Evolutionary conservation across 345 rosid species (phyloP), one percentile per base, ranked within the genome.

Genomic region (Rhodamnia argentea): DNA sequence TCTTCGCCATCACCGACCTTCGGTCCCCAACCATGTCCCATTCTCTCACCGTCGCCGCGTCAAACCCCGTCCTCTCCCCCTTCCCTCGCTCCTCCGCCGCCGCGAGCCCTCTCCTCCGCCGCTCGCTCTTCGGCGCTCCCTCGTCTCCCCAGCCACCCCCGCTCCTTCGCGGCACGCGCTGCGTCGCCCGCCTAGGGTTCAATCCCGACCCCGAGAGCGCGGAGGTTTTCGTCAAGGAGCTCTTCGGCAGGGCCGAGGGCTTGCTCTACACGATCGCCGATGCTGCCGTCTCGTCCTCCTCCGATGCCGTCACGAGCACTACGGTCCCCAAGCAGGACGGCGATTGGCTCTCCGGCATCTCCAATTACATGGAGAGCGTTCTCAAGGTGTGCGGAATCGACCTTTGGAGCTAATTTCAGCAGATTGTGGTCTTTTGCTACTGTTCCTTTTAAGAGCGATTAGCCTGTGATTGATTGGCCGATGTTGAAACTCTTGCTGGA

Each of bases 301-400:
- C 99, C 22, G 93, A 94, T 81, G 90, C 97, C 32, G 90, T 93
- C 86, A 87, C 96, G 13, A 92, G 93, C 6, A 82, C 91, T 5
- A 76, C 94, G 83, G 86, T 87, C n/a, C 84, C 94, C 29, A 91
- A 89, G 32, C 97, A 95, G 93, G 93, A 85, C 86, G 90, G 76
- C 84, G 99, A 97, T 90, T 96, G 99, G 99, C 90, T 97, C 27
- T 94, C 99, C 85, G 99, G 99, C 56, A 93, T 96, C 12, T 87
- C 99, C n/a, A 86, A 88, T 89, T 92, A 88, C 85, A 92, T 97
- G 98, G 99, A 97, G 88, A 88, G 91, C 86, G 91, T 95, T 82
- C 92, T 97, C 83, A 97, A 97, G 99, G 99, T 96, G 55, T 32
- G 78, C 78, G 8, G 78, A 9, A 64, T 64, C 64, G 16, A 58